phyloP scores from a whole-genome alignment of 75 land plant genomes.

The Cunninghamia lanceolata region DNA sequence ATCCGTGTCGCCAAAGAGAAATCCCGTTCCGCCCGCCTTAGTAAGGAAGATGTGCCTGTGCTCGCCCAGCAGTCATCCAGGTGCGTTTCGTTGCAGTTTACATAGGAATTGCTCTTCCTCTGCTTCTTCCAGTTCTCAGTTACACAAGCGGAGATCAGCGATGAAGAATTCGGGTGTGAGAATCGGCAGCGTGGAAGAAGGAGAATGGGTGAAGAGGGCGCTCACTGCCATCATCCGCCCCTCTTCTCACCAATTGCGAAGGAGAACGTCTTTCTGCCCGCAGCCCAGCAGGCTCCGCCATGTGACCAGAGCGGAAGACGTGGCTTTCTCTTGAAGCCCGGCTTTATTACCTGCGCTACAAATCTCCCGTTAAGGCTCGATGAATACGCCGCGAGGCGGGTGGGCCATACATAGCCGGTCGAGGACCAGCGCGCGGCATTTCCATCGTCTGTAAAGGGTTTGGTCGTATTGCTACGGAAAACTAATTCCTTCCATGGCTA shows the following conservation, averaged over 20 bases:
- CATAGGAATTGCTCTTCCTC: neutral
- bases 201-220: slow-evolving; percentile 15
- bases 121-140: neutral
- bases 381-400: too few relatives aligned
- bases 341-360: too few relatives aligned
- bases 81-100: neutral
- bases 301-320: slow-evolving; percentile 7
- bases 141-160: slow-evolving; percentile 6
- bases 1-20: too few relatives aligned
- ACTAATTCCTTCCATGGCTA: too few relatives aligned
- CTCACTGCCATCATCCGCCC: slow-evolving; percentile 33
- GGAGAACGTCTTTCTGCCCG: slow-evolving; percentile 20
- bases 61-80: neutral
- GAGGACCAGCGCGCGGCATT: too few relatives aligned
- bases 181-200: slow-evolving; percentile 17
- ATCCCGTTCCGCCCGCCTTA: neutral
- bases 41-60: neutral
- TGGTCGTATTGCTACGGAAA: too few relatives aligned
- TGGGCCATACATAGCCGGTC: too few relatives aligned
- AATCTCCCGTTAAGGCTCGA: too few relatives aligned
- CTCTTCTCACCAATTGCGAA: slow-evolving; percentile 25
- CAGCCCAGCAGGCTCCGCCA: slow-evolving; percentile 21
- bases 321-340: too few relatives aligned
- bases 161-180: slow-evolving; percentile 15
- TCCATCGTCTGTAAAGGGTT: too few relatives aligned